phyloP scores from a whole-genome alignment of 2,329 filamentous ascomycete genomes.

The Rhexocercosporidium sp. region DNA sequence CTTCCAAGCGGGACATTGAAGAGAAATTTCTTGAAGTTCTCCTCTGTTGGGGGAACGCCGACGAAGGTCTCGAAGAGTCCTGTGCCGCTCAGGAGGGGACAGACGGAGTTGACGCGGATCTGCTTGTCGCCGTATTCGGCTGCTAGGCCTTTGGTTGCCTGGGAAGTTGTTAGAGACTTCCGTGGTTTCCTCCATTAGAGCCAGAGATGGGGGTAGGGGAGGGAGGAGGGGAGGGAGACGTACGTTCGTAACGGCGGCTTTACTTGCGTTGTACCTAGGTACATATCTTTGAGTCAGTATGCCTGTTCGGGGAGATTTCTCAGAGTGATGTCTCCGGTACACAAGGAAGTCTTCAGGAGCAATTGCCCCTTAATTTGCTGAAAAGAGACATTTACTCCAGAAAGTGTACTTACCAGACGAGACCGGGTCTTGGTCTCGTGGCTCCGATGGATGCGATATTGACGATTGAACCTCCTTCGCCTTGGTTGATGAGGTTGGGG shows the following conservation, averaged over 20 bases:
- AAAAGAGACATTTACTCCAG: too few species aligned
- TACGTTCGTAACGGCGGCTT: slow-evolving; percentile 67
- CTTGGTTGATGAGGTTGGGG: slow-evolving; percentile 62
- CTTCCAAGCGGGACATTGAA: slow-evolving; percentile 60
- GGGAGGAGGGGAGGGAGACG: slow-evolving; percentile 27
- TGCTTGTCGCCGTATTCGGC: slow-evolving; percentile 75
- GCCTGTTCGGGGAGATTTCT: too few species aligned
- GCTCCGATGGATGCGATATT: slow-evolving; percentile 71
- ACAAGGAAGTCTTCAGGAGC: too few species aligned
- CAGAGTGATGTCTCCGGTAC: too few species aligned
- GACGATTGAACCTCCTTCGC: slow-evolving; percentile 64
- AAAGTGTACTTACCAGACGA: too few species aligned
- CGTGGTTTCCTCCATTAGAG: not conserved
- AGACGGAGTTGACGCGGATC: slow-evolving; percentile 76
- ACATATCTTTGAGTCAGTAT: too few species aligned
- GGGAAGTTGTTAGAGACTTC: slow-evolving; percentile 7
- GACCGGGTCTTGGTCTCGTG: slow-evolving; percentile 62
- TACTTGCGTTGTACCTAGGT: slow-evolving; percentile 74
- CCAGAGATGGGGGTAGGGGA: not conserved
- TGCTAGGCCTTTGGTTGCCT: slow-evolving; percentile 69
- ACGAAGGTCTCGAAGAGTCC: slow-evolving; percentile 60
- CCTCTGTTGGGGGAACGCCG: slow-evolving; percentile 65
- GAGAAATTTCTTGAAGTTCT: slow-evolving; percentile 61
- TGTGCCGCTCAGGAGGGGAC: slow-evolving; percentile 70
- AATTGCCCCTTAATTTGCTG: too few species aligned